Conservation (phyloP, 345 rosid species). For the Rhizophora apiculata region DNA sequence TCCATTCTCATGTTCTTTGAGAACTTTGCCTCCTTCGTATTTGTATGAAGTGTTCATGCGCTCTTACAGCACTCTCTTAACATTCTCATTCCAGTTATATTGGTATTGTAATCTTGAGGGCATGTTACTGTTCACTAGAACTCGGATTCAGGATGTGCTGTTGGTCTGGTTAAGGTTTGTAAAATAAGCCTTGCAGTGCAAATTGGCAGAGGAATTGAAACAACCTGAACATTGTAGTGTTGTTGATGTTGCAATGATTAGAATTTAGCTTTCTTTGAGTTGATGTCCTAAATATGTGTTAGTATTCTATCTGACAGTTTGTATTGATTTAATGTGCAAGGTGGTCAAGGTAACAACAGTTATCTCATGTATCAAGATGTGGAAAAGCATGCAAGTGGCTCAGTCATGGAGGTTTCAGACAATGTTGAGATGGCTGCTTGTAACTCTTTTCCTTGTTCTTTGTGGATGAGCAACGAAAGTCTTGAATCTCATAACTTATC, state of each 20-base stretch:
- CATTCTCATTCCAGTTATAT: no score
- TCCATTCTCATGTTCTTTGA: no score
- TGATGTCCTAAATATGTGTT: not conserved
- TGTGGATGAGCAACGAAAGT: conserved; percentile 21
- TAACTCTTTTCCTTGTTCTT: conserved; percentile 19
- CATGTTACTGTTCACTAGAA: no score
- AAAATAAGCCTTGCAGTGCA: no score
- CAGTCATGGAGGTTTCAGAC: conserved; percentile 5
- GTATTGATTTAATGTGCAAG: conserved; percentile 2
- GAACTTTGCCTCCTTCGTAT: no score
- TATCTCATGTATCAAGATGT: conserved; percentile 16
- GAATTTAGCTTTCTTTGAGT: not conserved
- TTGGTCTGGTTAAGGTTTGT: no score
- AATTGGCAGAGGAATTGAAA: no score
- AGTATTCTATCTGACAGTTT: not conserved
- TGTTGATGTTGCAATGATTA: not conserved
- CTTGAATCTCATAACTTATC: conserved; percentile 11
- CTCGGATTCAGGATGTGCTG: no score
- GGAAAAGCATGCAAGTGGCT: conserved; percentile 19
- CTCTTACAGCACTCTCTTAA: no score
- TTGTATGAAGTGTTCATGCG: no score
- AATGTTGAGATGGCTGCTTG: conserved; percentile 16
- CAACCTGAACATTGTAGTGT: no score
- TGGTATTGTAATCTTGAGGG: no score
- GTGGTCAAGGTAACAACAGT: conserved; percentile 27